Conservation (phyloP, 495 filamentous ascomycete genomes). For the Haplographium delicatum region DNA sequence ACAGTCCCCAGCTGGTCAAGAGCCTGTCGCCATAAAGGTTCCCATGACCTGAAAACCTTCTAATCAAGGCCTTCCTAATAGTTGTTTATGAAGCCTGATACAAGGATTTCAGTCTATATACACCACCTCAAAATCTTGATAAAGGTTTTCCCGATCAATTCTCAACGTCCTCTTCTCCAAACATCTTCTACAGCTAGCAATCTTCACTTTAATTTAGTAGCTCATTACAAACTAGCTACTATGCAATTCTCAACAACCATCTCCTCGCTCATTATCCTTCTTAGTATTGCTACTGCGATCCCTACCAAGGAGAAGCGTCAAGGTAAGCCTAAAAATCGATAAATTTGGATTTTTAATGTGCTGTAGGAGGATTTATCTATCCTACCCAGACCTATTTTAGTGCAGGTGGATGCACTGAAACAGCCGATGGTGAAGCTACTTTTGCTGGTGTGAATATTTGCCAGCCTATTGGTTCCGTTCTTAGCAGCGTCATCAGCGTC, state of each 20-base stretch:
- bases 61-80: not conserved
- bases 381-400: constrained; percentile 4
- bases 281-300: not conserved
- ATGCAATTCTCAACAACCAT: constrained; percentile 5
- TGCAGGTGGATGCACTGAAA: constrained; percentile 1
- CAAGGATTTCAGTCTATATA: not conserved
- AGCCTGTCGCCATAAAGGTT: not conserved
- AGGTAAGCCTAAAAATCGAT: not conserved
- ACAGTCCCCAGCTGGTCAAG: not conserved
- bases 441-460: constrained; percentile 3
- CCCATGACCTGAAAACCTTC: not conserved
- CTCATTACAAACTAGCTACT: not conserved
- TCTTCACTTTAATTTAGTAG: not conserved
- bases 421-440: constrained; percentile 1
- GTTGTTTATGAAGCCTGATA: not conserved
- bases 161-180: not conserved
- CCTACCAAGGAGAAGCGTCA: constrained; percentile 4
- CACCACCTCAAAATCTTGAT: not conserved
- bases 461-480: constrained; percentile 2
- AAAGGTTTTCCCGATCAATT: not conserved
- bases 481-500: not conserved
- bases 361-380: not conserved
- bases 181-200: not conserved
- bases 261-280: constrained; percentile 2
- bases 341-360: too few relatives aligned